These are phyloP conservation scores for Ulota crispa DNA, from an alignment of 225 moss, liverwort and hornwort species.

Conservation along the genomic window DNA sequence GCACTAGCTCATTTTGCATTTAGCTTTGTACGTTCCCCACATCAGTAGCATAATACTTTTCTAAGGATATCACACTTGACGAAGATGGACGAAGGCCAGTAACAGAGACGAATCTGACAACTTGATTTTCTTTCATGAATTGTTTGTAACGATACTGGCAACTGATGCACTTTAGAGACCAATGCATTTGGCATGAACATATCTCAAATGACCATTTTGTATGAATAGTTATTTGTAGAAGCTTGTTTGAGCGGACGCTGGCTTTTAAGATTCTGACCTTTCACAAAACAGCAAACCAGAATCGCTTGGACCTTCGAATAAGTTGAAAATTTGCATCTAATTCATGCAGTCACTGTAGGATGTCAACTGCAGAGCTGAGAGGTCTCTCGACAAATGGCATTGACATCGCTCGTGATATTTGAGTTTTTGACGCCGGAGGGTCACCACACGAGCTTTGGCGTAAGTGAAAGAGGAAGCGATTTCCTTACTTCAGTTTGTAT, in stretches of 20 bases:
- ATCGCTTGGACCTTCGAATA: background rate
- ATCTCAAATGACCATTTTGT: background rate
- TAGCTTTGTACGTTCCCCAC: conserved; percentile 27
- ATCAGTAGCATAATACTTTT: conserved; percentile 56
- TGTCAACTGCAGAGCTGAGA: background rate
- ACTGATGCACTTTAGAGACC: background rate
- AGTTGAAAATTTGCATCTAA: background rate
- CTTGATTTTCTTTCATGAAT: background rate
- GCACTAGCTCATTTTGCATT: background rate
- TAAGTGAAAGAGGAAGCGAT: too few relatives aligned
- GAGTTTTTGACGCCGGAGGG: too few relatives aligned
- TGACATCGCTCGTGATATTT: background rate
- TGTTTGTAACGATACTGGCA: background rate
- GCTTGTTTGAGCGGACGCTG: background rate
- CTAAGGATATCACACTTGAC: conserved; percentile 24
- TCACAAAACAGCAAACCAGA: background rate
- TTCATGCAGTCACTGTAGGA: background rate
- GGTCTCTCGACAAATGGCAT: background rate
- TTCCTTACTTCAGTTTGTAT: too few relatives aligned
- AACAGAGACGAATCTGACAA: background rate
- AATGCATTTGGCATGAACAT: background rate
- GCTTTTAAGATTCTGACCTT: background rate
- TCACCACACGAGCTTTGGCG: too few relatives aligned
- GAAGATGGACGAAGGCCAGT: background rate
- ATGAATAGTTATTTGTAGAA: background rate